Evolutionary conservation across 148 eudicot species (phyloP), one percentile per base, ranked within the genome.

Genomic region (Fagopyrum esculentum): DNA sequence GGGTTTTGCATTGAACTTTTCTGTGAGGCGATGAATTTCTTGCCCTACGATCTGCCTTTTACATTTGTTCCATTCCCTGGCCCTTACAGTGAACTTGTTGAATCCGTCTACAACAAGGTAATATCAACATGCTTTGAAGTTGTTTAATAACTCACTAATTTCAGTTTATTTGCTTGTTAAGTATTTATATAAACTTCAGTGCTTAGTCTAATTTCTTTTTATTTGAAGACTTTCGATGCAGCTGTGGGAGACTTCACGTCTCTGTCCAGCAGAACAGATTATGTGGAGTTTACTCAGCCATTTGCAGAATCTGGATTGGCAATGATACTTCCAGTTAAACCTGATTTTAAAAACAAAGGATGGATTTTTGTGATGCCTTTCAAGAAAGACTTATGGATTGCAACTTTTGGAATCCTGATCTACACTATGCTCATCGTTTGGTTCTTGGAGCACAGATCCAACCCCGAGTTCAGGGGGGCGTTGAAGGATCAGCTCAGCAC

Each of bases 331-430:
- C 84, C 80, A 0, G 71, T 40, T 26, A 78, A 69, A 63, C 52
- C n/a, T n/a, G 47, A 63, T 22, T 47, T 61, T 17, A 49, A 49
- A 56, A 44, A n/a, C 9, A 71, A 49, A 48, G 69, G 74, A 22
- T 84, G 82, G 87, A 75, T 80, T 43, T 78, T 86, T 11, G 29
- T 86, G 45, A 74, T 49, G 70, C 89, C 89, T 8, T 82, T 86
- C 64, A 82, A 77, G 0, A 0, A 2, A 8, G 78, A 43, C 22
- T 48, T 77, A 73, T 86, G 89, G 87, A 1, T 77, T 8, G 76
- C 78, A 2, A 84, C 84, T 10, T 56, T 49, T 4, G 76, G 29
- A 6, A 40, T 79, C 4, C 61, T 82, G 73, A 10, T 80, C 6
- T 82, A 77, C 46, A 84, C 79, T 0, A 74, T 78, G 78, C 8